phyloP scores from a whole-genome alignment of 2,329 filamentous ascomycete genomes.

The Colletotrichum graminicola region DNA sequence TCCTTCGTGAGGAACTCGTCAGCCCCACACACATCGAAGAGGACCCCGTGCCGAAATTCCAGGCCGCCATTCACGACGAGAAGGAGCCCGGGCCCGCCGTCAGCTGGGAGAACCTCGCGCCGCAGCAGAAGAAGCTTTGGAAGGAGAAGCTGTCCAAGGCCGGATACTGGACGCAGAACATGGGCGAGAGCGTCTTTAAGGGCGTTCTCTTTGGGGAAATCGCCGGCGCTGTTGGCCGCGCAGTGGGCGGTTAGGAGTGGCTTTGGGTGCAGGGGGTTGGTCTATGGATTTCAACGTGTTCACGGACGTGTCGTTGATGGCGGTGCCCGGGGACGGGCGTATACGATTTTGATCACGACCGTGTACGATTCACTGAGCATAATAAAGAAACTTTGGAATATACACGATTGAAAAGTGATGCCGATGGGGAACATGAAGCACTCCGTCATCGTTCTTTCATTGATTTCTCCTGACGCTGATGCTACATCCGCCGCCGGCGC shows the following conservation, averaged over 20 bases:
- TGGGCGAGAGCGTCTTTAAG: slow-evolving; percentile 82
- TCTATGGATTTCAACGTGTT: slow-evolving; percentile 12
- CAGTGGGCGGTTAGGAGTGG: slow-evolving; percentile 49
- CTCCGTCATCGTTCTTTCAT: too few species aligned
- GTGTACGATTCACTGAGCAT: slow-evolving; percentile 25
- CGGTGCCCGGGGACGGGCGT: neutral
- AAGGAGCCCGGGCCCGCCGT: slow-evolving; percentile 59
- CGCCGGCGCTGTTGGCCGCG: slow-evolving; percentile 70
- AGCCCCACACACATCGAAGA: slow-evolving; percentile 42
- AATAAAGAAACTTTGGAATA: neutral
- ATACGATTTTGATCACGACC: slow-evolving; percentile 35
- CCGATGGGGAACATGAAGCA: too few species aligned
- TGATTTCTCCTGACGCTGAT: too few species aligned
- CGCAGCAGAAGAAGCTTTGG: slow-evolving; percentile 75
- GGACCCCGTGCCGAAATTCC: slow-evolving; percentile 47
- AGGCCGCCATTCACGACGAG: slow-evolving; percentile 61
- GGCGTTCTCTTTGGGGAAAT: slow-evolving; percentile 83
- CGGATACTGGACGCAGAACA: slow-evolving; percentile 82
- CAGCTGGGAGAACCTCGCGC: slow-evolving; percentile 78
- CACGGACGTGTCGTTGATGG: slow-evolving; percentile 30
- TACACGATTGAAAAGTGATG: neutral
- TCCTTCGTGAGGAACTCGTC: slow-evolving; percentile 53
- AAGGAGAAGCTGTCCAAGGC: slow-evolving; percentile 75
- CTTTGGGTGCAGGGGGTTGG: neutral
- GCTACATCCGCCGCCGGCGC: neutral